Base-by-base conservation (phyloP, 495 filamentous ascomycete species). In the Podospora didyma region DNA sequence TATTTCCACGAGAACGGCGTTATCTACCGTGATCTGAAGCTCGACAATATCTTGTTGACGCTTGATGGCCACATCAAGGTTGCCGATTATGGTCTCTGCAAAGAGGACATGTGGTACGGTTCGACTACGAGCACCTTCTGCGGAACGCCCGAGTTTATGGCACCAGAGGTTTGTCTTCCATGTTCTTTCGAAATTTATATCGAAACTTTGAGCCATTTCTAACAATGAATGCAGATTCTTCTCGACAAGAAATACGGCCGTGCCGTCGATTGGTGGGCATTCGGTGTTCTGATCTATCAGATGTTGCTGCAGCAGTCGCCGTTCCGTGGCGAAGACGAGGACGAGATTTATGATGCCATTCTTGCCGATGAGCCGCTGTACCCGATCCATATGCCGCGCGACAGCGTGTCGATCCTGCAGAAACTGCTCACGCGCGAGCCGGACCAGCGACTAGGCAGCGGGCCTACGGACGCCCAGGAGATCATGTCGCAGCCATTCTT, bases 261-360 rank as follows among this genome's bases (percentile, higher is more conserved):
- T 49, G 92, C 94, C n/a, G 94, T 99, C 55, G 94, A 99, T 71
- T 99, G 94, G 94, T 99, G 94, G 94, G 94, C 94, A n/a, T 99
- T 99, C 71, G 94, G 94, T 65, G 94, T 99, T 34, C 78, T 99
- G 57, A 99, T 99, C 60, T 99, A 99, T 73, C 94, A 99, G 76
- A 99, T 99, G 94, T 86, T 99, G 44, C 84, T 99, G 41, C 94
- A 99, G 66, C 94, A 99, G 68, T 97, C 92, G 22, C 94, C 94
- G 3, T 99, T 99, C 89, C 88, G 94, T 67, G 94, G 94, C 65
- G 94, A 99, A 69, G 94, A 99, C 67, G 94, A 99, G 68, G 94
- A 99, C 73, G 94, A 99, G 74, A 99, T 99, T 59, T 99, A 99
- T 81, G 94, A 99, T 66, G 93, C 94, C 45, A 97, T 99, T 72